These are phyloP conservation scores for Fulvia fulva DNA, from an alignment of 2,329 filamentous ascomycete species.

Conservation along the genomic window DNA sequence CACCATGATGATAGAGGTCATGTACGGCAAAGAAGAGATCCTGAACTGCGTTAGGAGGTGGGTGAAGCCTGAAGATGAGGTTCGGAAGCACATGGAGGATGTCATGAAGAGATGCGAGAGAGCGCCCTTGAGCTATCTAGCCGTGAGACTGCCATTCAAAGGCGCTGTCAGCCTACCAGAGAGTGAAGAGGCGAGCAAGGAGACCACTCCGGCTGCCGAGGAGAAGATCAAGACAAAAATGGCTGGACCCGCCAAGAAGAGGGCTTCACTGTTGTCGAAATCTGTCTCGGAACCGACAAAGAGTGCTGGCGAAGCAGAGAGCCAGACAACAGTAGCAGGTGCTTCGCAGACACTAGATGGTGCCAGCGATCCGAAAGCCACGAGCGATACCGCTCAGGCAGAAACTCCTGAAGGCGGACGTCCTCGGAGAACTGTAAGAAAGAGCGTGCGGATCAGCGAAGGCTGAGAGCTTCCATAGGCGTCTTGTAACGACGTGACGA, in stretches of 20 bases:
- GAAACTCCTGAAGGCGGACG: slow-evolving; percentile 14
- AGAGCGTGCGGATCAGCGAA: slow-evolving; percentile 34
- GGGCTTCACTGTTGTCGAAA: slow-evolving; percentile 9
- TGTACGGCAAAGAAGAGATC: slow-evolving; percentile 49
- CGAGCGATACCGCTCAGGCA: slow-evolving; percentile 4
- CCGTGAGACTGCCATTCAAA: slow-evolving; percentile 50
- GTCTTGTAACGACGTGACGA: neutral
- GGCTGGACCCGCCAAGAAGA: slow-evolving; percentile 19
- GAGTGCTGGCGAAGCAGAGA: neutral
- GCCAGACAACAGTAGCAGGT: neutral
- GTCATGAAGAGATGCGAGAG: slow-evolving; percentile 55
- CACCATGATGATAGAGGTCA: slow-evolving; percentile 54
- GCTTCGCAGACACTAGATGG: neutral
- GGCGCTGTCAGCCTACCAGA: slow-evolving; percentile 15
- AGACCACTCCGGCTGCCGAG: slow-evolving; percentile 22
- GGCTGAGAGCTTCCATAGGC: slow-evolving; percentile 9
- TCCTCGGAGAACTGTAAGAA: slow-evolving; percentile 26
- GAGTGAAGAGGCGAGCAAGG: slow-evolving; percentile 25
- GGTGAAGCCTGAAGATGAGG: slow-evolving; percentile 52
- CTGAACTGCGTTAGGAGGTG: slow-evolving; percentile 54
- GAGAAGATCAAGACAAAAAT: slow-evolving; percentile 15
- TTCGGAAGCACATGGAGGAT: slow-evolving; percentile 53
- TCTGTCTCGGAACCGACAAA: slow-evolving; percentile 8
- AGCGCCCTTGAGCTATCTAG: slow-evolving; percentile 53
- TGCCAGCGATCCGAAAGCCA: neutral